Evolutionary conservation across 2,329 filamentous ascomycete genomes (phyloP), one percentile per base, ranked within the genome.

Genomic region (Sarocladium oryzae): DNA sequence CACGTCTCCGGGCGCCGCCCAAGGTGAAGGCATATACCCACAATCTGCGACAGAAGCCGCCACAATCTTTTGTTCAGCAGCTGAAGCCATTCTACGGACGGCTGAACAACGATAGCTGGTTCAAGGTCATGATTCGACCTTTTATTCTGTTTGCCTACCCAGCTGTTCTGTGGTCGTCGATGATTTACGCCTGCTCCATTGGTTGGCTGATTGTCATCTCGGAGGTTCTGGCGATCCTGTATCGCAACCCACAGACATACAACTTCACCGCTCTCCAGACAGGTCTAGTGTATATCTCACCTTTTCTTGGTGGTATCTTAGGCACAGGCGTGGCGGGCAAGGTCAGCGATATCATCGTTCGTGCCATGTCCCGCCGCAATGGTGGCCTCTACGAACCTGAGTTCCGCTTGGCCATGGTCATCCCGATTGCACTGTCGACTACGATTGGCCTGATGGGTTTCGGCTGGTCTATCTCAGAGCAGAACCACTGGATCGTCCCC

Each of bases 131-230:
- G 51, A 38, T 86, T 4, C 79, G 92, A 1, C 93, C 92, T 0
- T 89, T 97, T 55, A 82, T 96, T 43, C 77, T 97, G 1, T 95
- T 85, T 59, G 81, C 85, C 1, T 96, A 97, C 61, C 93, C 93
- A 0, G 81, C 88, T 0, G 87, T 97, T 1, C 77, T 96, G 8
- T 97, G 91, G 92, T 92, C 88, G 5, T 74, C 89, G 0, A 74
- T 87, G 1, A 82, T 96, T 3, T 97, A 97, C 64, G 75, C 90
- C 0, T 85, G 93, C 59, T 93, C 90, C 0, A 81, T 97, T 6
- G 92, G 92, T 33, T 97, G 92, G 93, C 77, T 97, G 24, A 96
- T 97, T 57, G 90, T 97, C 38, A 79, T 97, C 2, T 96, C 90
- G 1, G 91, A 97, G 67, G 87, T 86, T 0, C 82, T 97, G 2